Evolutionary conservation across 495 filamentous ascomycete species (phyloP), one percentile per base, ranked within the genome.

Genomic region (Hyphodiscus hymeniophilus): DNA sequence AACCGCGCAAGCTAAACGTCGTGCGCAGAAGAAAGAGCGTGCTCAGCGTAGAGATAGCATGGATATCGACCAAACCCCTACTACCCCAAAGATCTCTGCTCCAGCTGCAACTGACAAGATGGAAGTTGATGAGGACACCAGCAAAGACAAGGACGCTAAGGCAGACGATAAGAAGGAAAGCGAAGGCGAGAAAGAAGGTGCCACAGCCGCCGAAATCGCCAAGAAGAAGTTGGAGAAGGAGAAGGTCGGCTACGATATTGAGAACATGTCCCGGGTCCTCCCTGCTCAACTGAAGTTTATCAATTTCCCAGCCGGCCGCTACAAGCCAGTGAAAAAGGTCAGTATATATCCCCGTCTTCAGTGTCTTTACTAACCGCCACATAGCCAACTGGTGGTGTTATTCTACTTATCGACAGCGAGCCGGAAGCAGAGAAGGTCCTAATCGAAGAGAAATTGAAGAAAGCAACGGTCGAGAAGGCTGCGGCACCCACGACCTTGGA

Each of bases 261-360:
- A 94, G 60, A 99, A 99, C 71, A 89, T 99, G 89, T 90, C 86
- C 26, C 75, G 94, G 47, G 90, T 97, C 24, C 75, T 99, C 17
- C 94, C 91, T 1, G 83, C 79, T 45, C 94, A 99, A 70, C 75
- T 95, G 58, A 95, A 91, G 66, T 96, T 87, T 62, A 89, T 97
- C 60, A 94, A 77, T 60, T 95, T 97, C 75, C 79, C 85, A 54
- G 80, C 82, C 17, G 79, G 79, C 12, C 80, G 94, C 47, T 97
- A 95, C 63, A 84, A 86, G 74, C 91, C 94, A 23, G 90, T 96
- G 41, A 97, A 97, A 72, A 87, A 94, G 73, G 89, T 92, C 71
- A 62, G 51, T 49, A 77, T 67, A 50, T 55, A 17, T 3, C 10
- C 1, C 13, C 13, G 10, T 22, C 18, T 24, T 42, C 45, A 23